phyloP scores from a whole-genome alignment of 192 early-diverging fungal species.

The Coemansia sp. region DNA sequence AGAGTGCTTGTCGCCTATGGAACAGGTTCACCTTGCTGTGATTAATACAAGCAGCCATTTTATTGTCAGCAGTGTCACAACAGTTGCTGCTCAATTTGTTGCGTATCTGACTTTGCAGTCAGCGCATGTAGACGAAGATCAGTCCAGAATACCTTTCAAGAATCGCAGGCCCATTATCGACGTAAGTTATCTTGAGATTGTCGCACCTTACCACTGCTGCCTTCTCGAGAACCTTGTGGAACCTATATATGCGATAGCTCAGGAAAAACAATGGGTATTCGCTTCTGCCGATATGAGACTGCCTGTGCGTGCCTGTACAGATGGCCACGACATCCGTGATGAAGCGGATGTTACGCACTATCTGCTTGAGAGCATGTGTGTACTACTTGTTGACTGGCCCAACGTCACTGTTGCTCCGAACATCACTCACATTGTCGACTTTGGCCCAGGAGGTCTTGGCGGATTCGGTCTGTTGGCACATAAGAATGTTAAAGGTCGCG shows the following conservation, averaged over 20 bases:
- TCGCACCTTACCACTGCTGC: constrained; percentile 71
- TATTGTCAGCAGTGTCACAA: constrained; percentile 22
- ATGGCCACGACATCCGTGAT: constrained; percentile 74
- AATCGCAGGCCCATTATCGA: constrained; percentile 79
- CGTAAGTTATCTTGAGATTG: constrained; percentile 77
- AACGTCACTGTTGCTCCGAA: constrained; percentile 51
- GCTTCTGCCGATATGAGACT: constrained; percentile 19
- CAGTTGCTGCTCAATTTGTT: constrained; percentile 11
- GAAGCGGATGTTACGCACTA: constrained; percentile 60
- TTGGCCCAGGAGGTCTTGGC: constrained; percentile 82
- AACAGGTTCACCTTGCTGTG: constrained; percentile 24
- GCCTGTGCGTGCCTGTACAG: constrained; percentile 77
- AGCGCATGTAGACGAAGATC: constrained; percentile 27
- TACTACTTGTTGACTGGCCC: constrained; percentile 63
- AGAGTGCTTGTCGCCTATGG: not conserved
- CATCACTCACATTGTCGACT: constrained; percentile 89
- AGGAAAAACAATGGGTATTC: constrained; percentile 32
- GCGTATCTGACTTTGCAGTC: constrained; percentile 3
- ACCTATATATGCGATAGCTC: not conserved
- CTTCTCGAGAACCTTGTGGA: constrained; percentile 7
- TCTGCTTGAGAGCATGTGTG: constrained; percentile 67
- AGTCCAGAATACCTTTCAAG: constrained; percentile 73
- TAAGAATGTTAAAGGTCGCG: constrained; percentile 86
- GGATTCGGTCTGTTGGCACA: constrained; percentile 83
- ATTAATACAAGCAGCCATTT: constrained; percentile 19